Evolutionary conservation across 176 grass and related monocot species (phyloP).

Genomic region (Chloris gayana): DNA sequence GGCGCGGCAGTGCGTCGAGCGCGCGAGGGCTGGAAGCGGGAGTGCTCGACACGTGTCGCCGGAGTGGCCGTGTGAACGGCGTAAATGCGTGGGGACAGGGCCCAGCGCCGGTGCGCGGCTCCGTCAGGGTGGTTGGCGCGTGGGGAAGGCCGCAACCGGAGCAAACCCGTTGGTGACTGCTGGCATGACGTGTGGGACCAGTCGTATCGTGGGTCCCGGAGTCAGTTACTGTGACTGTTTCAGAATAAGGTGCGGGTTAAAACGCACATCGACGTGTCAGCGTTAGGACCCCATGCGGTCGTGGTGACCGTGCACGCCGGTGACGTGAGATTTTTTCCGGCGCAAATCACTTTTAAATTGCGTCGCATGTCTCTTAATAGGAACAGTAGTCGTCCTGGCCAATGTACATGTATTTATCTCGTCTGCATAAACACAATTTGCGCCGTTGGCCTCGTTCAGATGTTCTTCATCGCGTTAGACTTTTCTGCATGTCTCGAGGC

Average conservation of each 20-base stretch:
- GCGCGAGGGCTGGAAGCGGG: no score
- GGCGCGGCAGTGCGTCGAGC: no score
- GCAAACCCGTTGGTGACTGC: not conserved
- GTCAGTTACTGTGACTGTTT: not conserved
- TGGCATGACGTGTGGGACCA: not conserved
- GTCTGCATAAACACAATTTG: no score
- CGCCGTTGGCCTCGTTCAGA: no score
- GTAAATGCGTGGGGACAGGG: constrained; percentile 25
- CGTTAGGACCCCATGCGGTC: constrained; percentile 18
- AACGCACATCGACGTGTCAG: constrained; percentile 22
- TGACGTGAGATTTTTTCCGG: not conserved
- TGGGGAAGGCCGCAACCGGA: constrained; percentile 22
- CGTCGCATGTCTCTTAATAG: not conserved
- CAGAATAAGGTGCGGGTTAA: not conserved
- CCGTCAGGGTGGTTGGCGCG: constrained; percentile 48
- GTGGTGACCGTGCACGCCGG: not conserved
- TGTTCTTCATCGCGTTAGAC: no score
- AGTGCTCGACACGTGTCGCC: constrained; percentile 46
- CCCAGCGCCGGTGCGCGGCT: constrained; percentile 10
- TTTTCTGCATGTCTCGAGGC: no score
- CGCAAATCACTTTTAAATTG: not conserved
- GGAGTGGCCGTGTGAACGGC: not conserved
- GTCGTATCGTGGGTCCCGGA: accelerated
- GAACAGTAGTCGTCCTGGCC: not conserved
- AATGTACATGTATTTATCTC: not conserved